Base-by-base conservation (phyloP, 306 rosid genomes). In the Castanopsis chinensis region DNA sequence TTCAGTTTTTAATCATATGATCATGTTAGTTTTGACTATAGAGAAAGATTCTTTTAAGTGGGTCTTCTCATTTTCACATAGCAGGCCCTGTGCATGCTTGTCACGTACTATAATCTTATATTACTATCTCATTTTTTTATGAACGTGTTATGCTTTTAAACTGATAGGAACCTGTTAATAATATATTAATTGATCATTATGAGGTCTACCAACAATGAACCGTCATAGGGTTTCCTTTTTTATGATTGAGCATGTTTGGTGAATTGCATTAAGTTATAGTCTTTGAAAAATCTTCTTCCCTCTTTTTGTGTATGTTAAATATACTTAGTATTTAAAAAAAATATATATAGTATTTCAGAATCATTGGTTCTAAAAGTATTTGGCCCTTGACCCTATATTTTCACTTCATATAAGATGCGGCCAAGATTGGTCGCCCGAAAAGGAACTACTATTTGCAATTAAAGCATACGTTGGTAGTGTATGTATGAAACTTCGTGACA, bases 11-110 rank as follows among this genome's bases (percentile, higher is more conserved):
- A 72, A 82, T 84, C 65, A 79, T 54, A 77, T 76, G 83, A 69
- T 81, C 83, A 76, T 78, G 86, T 35, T 79, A 73, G 79, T 69
- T 49, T 87, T 87, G 85, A 85, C 91, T 81, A 78, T 45, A 49
- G 77, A 35, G 54, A 27, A 69, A 79, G 82, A 57, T 69, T 77
- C 84, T 76, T 77, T 75, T 63, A 45, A 32, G 89, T 81, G 86
- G 90, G 86, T 77, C 85, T 78, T 74, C 74, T 54, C 52, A 77
- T 51, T 78, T 23, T 69, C 58, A 64, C 74, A 45, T 37, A 28
- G 69, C 61, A 69, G 69, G 69, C 81, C 86, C 52, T 51, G 64
- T 87, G 80, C 85, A 89, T 88, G 93, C 87, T 83, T 81, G 2
- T 73, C 91, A 83, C 90, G 90, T 85, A 83, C 77, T 84, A 41